Percentiles rank a stretch among this genome's conserved stretches.
These are phyloP conservation scores for Agapanthus africanus DNA, from an alignment of 106 monocot species.

Conservation along the genomic window DNA sequence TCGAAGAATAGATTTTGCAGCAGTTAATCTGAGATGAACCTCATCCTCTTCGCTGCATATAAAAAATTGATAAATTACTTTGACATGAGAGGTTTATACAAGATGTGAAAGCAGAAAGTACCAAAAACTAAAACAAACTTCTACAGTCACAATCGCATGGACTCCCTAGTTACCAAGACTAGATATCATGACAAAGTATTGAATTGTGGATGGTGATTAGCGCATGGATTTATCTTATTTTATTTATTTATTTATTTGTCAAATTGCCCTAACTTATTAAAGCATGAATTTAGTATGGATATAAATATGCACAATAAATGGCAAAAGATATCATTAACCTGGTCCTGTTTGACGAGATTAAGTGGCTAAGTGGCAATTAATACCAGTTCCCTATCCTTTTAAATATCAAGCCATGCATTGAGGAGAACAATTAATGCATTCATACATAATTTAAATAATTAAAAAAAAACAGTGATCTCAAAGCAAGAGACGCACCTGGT, in stretches of 20 bases:
- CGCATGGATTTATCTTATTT: too few relatives aligned
- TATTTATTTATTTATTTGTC: too few relatives aligned
- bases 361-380: too few relatives aligned
- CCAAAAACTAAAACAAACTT: neutral
- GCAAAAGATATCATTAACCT: neutral
- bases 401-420: too few relatives aligned
- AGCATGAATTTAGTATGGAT: neutral
- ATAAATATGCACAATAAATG: neutral
- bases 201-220: neutral
- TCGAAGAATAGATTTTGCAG: conserved; percentile 58
- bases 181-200: neutral
- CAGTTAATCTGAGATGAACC: conserved; percentile 58
- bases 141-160: neutral
- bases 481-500: conserved; percentile 34
- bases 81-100: neutral
- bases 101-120: neutral
- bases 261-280: too few relatives aligned
- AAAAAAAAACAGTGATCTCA: too few relatives aligned
- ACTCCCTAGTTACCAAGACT: neutral
- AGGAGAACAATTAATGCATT: too few relatives aligned
- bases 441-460: neutral
- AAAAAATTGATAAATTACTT: conserved; percentile 5
- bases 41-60: conserved; percentile 48
- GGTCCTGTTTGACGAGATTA: neutral
- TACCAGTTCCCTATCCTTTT: neutral